Evolutionary conservation across 148 eudicot genomes (phyloP).

Genomic region (Amaranthus cruentus): DNA sequence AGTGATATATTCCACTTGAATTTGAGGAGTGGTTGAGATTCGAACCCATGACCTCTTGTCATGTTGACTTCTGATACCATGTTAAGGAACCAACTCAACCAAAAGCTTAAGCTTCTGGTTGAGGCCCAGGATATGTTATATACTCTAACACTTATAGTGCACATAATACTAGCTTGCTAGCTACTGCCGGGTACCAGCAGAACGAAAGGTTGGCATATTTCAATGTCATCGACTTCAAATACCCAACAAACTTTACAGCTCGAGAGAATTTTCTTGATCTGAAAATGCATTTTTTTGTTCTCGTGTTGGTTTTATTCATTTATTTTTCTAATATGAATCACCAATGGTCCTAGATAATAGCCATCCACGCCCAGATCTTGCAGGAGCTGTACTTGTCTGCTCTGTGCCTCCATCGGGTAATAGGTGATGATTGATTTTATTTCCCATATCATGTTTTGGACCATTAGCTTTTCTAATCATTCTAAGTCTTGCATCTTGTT

Average conservation of each 20-base stretch:
- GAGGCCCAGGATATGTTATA: too few species aligned
- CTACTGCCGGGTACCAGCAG: not conserved
- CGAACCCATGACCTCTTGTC: too few species aligned
- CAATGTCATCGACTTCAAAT: not conserved
- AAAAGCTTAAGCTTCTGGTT: too few species aligned
- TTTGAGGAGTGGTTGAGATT: too few species aligned
- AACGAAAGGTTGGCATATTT: not conserved
- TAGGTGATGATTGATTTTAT: constrained; percentile 44
- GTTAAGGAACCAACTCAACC: too few species aligned
- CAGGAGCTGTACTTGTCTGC: constrained; percentile 78
- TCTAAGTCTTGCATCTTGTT: constrained; percentile 4
- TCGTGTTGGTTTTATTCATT: not conserved
- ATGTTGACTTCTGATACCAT: too few species aligned
- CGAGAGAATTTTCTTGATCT: not conserved
- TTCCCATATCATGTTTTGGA: constrained; percentile 1
- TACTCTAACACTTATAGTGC: not conserved
- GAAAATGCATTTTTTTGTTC: not conserved
- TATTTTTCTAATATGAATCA: not conserved
- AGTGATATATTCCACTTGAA: too few species aligned
- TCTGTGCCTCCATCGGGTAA: constrained; percentile 94
- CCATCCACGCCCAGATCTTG: constrained; percentile 48
- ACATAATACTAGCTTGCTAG: not conserved
- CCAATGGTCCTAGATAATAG: constrained; percentile 26
- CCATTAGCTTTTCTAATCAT: not conserved
- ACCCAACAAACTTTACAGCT: not conserved